Conservation (phyloP, 345 rosid genomes). For the Triadica sebifera region DNA sequence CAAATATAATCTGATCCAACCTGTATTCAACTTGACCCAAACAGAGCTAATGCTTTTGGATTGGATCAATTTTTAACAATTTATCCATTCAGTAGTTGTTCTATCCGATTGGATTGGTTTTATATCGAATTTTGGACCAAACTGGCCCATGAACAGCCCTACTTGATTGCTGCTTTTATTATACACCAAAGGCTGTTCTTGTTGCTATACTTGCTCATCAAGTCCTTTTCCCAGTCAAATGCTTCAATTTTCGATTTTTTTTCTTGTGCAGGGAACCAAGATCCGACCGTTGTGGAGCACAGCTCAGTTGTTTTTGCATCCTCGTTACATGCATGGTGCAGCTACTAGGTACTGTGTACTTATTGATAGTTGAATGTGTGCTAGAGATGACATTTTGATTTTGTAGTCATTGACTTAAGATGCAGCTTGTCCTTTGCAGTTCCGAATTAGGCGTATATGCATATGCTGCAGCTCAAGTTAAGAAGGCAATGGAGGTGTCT, state of each 20-base stretch:
- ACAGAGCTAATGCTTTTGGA: too few species aligned
- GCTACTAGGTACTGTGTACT: conserved; percentile 65
- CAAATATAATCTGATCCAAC: too few species aligned
- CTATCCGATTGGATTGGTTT: too few species aligned
- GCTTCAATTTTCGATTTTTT: background rate
- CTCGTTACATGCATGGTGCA: conserved; percentile 96
- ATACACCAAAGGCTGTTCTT: background rate
- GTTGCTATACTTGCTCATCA: background rate
- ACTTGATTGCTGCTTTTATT: background rate
- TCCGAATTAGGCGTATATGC: conserved; percentile 86
- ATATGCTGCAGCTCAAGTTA: conserved; percentile 97
- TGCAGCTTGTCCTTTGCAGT: conserved; percentile 35
- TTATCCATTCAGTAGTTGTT: too few species aligned
- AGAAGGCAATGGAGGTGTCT: conserved; percentile 89
- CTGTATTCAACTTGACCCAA: too few species aligned
- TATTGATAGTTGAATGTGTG: background rate
- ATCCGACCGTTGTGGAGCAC: conserved; percentile 91
- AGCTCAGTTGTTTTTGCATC: conserved; percentile 91
- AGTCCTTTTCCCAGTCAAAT: background rate
- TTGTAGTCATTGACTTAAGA: background rate
- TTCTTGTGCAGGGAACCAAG: conserved; percentile 57
- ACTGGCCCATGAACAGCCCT: too few species aligned
- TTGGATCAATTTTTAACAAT: too few species aligned
- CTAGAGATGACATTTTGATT: background rate
- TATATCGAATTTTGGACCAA: too few species aligned